Evolutionary conservation across 805 yeast genomes (phyloP).

Genomic region (Wickerhamiella siamensis): DNA sequence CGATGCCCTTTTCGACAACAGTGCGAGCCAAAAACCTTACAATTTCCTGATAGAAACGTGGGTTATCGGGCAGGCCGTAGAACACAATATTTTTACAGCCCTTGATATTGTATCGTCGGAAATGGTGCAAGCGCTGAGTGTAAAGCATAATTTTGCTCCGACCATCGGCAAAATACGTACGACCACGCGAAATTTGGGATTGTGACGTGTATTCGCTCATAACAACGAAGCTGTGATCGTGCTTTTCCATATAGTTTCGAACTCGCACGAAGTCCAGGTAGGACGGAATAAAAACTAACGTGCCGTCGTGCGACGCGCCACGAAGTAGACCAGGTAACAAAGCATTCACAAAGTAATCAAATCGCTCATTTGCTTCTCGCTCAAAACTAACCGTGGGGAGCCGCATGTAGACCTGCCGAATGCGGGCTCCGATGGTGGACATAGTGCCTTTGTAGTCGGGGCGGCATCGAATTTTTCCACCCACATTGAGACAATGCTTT

Average conservation of each 20-base stretch:
- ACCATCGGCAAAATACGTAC: slow-evolving; percentile 54
- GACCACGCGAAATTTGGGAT: slow-evolving; percentile 52
- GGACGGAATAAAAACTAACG: slow-evolving; percentile 67
- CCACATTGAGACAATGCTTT: slow-evolving; percentile 25
- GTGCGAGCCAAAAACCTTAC: slow-evolving; percentile 45
- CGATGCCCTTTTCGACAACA: slow-evolving; percentile 36
- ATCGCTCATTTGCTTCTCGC: slow-evolving; percentile 69
- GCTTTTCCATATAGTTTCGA: slow-evolving; percentile 47
- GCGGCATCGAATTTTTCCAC: slow-evolving; percentile 25
- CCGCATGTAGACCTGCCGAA: slow-evolving; percentile 46
- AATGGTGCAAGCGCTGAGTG: slow-evolving; percentile 89
- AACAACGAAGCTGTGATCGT: slow-evolving; percentile 52
- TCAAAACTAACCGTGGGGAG: slow-evolving; percentile 41
- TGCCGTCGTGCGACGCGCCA: slow-evolving; percentile 53
- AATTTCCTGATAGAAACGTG: slow-evolving; percentile 67
- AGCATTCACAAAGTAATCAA: slow-evolving; percentile 62
- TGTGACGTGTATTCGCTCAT: slow-evolving; percentile 73
- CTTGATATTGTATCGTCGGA: slow-evolving; percentile 65
- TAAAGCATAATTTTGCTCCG: slow-evolving; percentile 61
- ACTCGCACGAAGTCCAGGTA: slow-evolving; percentile 76
- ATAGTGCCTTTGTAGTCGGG: slow-evolving; percentile 43
- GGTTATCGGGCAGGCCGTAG: slow-evolving; percentile 76
- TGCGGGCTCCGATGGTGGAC: slow-evolving; percentile 46
- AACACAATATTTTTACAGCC: slow-evolving; percentile 76
- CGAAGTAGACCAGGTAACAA: slow-evolving; percentile 56